These are phyloP conservation scores for Acanthamoeba healyi DNA, from an alignment of 208 protist species.

Conservation along the genomic window DNA sequence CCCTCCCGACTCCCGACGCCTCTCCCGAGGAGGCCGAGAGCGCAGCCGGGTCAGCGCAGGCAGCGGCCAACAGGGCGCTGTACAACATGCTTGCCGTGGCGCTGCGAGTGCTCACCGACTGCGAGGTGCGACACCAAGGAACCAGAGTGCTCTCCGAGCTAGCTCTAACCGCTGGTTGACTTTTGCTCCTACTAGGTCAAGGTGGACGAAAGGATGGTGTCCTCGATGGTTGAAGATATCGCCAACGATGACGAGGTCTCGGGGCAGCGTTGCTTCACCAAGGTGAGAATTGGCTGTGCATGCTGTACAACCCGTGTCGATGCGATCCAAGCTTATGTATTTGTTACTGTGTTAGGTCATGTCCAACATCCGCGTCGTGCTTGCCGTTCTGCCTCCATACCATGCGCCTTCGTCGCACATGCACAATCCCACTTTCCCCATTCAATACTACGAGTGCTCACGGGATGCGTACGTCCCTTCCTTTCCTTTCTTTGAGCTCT, in stretches of 20 bases:
- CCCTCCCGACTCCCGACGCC: slow-evolving; percentile 19
- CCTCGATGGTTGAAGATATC: neutral
- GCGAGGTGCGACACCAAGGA: slow-evolving; percentile 2
- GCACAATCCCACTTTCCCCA: slow-evolving; percentile 44
- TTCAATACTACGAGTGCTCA: slow-evolving; percentile 66
- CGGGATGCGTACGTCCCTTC: neutral
- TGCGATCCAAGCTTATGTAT: too few species aligned
- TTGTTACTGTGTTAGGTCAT: slow-evolving; percentile 11
- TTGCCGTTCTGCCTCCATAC: slow-evolving; percentile 63
- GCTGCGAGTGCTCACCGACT: slow-evolving; percentile 59
- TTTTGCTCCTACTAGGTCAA: neutral
- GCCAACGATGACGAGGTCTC: neutral
- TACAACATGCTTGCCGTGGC: slow-evolving; percentile 66
- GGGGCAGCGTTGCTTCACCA: slow-evolving; percentile 66
- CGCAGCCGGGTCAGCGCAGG: neutral
- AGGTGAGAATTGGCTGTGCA: neutral
- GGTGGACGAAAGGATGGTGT: slow-evolving; percentile 6
- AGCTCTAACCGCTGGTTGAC: neutral
- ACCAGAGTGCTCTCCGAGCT: neutral
- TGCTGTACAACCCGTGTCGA: neutral
- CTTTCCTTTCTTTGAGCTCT: neutral
- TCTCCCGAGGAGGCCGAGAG: slow-evolving; percentile 20
- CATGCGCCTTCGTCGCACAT: slow-evolving; percentile 10
- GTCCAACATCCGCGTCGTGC: slow-evolving; percentile 71
- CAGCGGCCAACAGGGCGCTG: slow-evolving; percentile 34